Conservation (phyloP, 768 basidiomycete genomes). For the Collybia mongolica region DNA sequence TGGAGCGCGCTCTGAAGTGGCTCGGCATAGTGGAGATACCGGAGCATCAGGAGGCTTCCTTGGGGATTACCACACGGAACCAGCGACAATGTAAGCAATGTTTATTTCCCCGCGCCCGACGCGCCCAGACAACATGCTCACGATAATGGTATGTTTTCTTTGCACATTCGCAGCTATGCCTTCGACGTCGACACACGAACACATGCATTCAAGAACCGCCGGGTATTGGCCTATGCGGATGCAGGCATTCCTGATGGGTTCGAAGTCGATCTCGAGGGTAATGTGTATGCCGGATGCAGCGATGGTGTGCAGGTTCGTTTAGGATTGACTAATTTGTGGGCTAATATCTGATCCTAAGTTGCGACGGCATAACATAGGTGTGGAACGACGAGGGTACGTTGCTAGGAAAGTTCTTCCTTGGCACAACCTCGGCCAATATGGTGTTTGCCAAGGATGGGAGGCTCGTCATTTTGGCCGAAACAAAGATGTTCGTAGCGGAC, state of each 20-base stretch:
- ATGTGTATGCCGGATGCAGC: slow-evolving; percentile 64
- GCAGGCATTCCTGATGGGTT: slow-evolving; percentile 68
- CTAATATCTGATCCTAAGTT: neutral
- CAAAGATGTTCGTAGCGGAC: slow-evolving; percentile 43
- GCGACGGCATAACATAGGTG: slow-evolving; percentile 31
- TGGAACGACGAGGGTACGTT: slow-evolving; percentile 54
- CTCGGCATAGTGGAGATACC: slow-evolving; percentile 45
- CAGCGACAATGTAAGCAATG: slow-evolving; percentile 62
- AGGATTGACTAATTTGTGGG: neutral
- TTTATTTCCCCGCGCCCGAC: neutral
- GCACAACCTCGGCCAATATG: slow-evolving; percentile 40
- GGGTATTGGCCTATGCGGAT: slow-evolving; percentile 66
- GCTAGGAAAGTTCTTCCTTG: slow-evolving; percentile 64
- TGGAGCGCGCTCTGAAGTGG: no score
- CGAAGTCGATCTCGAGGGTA: slow-evolving; percentile 60
- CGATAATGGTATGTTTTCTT: neutral
- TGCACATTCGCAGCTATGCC: slow-evolving; percentile 45
- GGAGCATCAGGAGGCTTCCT: slow-evolving; percentile 42
- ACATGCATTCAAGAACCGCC: slow-evolving; percentile 54
- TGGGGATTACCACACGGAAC: slow-evolving; percentile 53
- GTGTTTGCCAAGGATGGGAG: slow-evolving; percentile 41
- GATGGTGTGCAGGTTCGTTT: slow-evolving; percentile 62
- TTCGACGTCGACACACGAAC: slow-evolving; percentile 65
- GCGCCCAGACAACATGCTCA: neutral
- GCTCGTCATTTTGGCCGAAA: slow-evolving; percentile 45